Percentiles rank a stretch among this genome's conserved stretches.
Evolutionary conservation across 2,329 filamentous ascomycete genomes (phyloP).

Genomic region (Fusarium longipes): DNA sequence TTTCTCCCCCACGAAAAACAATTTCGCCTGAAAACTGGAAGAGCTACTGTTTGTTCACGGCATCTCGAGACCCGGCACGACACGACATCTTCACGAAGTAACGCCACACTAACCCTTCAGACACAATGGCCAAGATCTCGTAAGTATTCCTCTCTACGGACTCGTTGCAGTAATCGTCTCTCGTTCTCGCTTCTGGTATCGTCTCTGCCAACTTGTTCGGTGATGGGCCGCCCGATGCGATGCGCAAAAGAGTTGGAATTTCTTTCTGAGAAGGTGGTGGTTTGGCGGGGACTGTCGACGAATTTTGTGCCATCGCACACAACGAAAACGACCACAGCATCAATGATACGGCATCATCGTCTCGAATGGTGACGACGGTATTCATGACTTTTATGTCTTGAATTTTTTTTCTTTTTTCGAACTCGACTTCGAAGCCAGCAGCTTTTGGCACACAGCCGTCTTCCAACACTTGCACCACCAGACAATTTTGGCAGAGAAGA

Average conservation of each 20-base stretch:
- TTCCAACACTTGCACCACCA: background rate
- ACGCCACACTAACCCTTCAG: conserved; percentile 58
- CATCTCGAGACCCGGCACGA: conserved; percentile 53
- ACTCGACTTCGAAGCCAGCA: conserved; percentile 3
- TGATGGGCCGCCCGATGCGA: conserved; percentile 13
- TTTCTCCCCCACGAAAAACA: conserved; percentile 52
- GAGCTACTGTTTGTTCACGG: conserved; percentile 48
- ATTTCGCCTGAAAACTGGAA: conserved; percentile 31
- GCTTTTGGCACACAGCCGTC: background rate
- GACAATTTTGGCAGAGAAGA: conserved; percentile 35
- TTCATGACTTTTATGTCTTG: conserved; percentile 5
- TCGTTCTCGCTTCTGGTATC: conserved; percentile 4
- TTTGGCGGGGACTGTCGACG: conserved; percentile 29
- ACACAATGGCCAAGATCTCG: conserved; percentile 73
- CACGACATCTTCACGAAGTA: conserved; percentile 52
- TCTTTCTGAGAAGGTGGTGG: conserved; percentile 6
- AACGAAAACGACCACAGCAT: conserved; percentile 25
- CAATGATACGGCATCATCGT: conserved; percentile 3
- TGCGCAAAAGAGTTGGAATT: conserved; percentile 28
- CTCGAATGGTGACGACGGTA: conserved; percentile 4
- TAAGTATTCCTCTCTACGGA: conserved; percentile 54
- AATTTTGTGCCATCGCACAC: conserved; percentile 29
- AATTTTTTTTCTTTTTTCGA: conserved; percentile 8
- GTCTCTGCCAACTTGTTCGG: conserved; percentile 33
- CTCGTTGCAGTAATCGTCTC: conserved; percentile 5